Base-by-base conservation (phyloP, 768 basidiomycete genomes). In the Hysterangium stoloniferum region DNA sequence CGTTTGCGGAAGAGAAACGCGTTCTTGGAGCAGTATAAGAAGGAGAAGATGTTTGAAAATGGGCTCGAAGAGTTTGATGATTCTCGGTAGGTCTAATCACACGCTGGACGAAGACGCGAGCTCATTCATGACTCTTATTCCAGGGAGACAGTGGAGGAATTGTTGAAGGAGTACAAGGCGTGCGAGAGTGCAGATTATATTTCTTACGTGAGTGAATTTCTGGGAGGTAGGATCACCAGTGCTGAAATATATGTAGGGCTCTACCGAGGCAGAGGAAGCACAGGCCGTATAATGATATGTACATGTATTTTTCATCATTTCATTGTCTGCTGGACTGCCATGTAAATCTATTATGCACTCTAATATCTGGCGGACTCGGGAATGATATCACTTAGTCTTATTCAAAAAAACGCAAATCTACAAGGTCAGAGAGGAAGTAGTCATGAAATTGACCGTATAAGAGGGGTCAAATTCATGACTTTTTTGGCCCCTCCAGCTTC, bases 11-110 rank as follows among this genome's bases (percentile, higher is more conserved):
- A 82, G 66, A 77, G 90, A 41, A 95, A 95, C 60, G 96, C 96
- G 2, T 98, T 95, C 66, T 66, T 99, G 68, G 93, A 97, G 50
- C 90, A 94, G 63, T 99, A 98, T 72, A 96, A 95, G 72, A 92
- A 91, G 63, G 93, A 97, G 66, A 85, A 86, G 62, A 84, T 95
- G 75, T 99, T 99, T 63, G 85, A 86, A 63, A 85, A 94, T 63
- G 84, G 84, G 1, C 65, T 98, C 56, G 91, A 94, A 56, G 94
- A 98, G 67, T 98, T 99, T 65, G 94, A 98, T 59, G 92, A 96
- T 67, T 87, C 96, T n/a, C 79, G 90, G 92, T 90, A 60, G 53
- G 75, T 56, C 7, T 15, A 24, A 20, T 29, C 24, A 44, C 2
- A 33, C 47, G 7, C 25, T 54, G 28, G 50, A 31, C 22, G 46